Base-by-base conservation (phyloP, 345 rosid genomes). In the Nephelium lappaceum region DNA sequence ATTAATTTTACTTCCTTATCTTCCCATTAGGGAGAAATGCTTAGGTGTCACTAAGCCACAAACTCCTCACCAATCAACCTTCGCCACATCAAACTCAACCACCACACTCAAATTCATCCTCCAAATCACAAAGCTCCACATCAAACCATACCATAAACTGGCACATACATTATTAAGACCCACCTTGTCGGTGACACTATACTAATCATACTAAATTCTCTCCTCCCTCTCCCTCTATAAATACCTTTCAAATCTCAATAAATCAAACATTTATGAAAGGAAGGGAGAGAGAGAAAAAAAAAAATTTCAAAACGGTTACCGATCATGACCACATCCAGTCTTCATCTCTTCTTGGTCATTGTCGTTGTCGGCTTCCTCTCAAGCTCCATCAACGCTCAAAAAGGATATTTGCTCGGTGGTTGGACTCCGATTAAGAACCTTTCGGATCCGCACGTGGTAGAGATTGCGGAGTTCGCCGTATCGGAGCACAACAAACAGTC, bases 401-500 rank as follows among this genome's bases (percentile, higher is more conserved):
- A 2, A 3, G 86, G 19, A 24, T 19, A 66, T 12, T 36, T 78
- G 49, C 8, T 45, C 2, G 93, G 93, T 0, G 87, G 89, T 0
- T 92, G 93, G 93, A 49, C 12, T 62, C 91, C 94, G 38, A 90
- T 92, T 57, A 74, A 67, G 77, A 45, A 88, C 73, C 58, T 72
- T 1, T 81, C 53, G 4, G 90, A 88, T 24, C 78, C 85, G 25
- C 85, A 89, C 69, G 85, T 92, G 63, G 67, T 25, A 24, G 88
- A 87, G 81, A 79, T 92, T 49, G 97, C 83, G 0, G 53, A 84
- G 42, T 89, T 84, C 65, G 90, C 94, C 6, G 89, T 92, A 23
- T 9, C 77, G 49, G 86, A 85, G 68, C 31, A 88, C 89, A 60
- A 83, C 80, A 78, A 45, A 41, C 49, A n/a, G 42, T 61, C 73